These are phyloP conservation scores for Thoreauomyces humboldtii DNA, from an alignment of 192 early-diverging fungal genomes.

Conservation along the genomic window DNA sequence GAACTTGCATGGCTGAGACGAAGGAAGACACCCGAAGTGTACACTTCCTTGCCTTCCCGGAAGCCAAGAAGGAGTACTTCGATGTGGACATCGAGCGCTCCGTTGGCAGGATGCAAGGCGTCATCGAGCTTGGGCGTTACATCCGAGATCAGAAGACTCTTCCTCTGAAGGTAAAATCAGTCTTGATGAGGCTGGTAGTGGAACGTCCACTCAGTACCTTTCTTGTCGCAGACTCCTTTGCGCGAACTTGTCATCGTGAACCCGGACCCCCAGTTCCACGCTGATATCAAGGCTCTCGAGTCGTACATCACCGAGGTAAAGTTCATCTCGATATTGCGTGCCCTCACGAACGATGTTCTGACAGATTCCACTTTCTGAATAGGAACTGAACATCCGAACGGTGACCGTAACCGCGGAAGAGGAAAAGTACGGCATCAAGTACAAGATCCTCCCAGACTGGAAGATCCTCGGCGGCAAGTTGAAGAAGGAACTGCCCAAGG, in stretches of 20 bases:
- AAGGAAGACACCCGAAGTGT: constrained; percentile 76
- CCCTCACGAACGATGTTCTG: neutral
- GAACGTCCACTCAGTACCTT: neutral
- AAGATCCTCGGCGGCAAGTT: constrained; percentile 86
- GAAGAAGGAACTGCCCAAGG: constrained; percentile 82
- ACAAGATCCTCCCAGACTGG: constrained; percentile 86
- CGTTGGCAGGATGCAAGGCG: constrained; percentile 91
- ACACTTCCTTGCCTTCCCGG: constrained; percentile 95
- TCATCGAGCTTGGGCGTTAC: constrained; percentile 91
- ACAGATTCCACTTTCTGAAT: too few relatives aligned
- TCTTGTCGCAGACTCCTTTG: constrained; percentile 79
- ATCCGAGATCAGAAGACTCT: constrained; percentile 89
- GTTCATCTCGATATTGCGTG: neutral
- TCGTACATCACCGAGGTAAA: constrained; percentile 76
- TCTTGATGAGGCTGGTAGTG: constrained; percentile 16
- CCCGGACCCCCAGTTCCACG: constrained; percentile 80
- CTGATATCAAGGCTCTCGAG: constrained; percentile 81
- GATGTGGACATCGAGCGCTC: constrained; percentile 91
- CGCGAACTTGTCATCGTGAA: constrained; percentile 91
- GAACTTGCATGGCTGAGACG: constrained; percentile 63
- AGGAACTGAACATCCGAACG: constrained; percentile 88
- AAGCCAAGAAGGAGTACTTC: constrained; percentile 92
- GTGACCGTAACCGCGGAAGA: constrained; percentile 89
- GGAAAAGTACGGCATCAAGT: constrained; percentile 87
- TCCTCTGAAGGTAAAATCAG: constrained; percentile 89